Evolutionary conservation across 2,329 filamentous ascomycete species (phyloP).

Genomic region (Trichoderma atroviride): DNA sequence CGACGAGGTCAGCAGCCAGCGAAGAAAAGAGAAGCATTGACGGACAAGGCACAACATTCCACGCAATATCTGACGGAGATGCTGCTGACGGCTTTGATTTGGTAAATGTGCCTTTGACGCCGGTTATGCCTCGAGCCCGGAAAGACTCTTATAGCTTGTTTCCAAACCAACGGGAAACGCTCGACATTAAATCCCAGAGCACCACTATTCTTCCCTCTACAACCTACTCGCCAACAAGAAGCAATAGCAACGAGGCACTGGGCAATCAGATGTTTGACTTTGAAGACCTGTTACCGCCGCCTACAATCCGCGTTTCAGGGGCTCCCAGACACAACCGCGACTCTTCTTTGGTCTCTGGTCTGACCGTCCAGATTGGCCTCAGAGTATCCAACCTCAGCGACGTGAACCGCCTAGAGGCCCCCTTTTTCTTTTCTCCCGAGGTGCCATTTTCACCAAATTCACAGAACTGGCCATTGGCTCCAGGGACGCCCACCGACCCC

Average conservation of each 20-base stretch:
- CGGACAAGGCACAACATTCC: neutral
- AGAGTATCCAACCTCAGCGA: conserved; percentile 64
- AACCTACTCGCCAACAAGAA: conserved; percentile 20
- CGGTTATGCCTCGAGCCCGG: conserved; percentile 4
- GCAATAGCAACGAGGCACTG: neutral
- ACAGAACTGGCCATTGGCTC: conserved; percentile 18
- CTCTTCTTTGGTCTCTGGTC: conserved; percentile 65
- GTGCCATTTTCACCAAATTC: neutral
- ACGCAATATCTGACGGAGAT: neutral
- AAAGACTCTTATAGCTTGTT: conserved; percentile 31
- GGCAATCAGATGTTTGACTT: conserved; percentile 8
- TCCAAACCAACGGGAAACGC: conserved; percentile 27
- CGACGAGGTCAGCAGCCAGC: neutral
- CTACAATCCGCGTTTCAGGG: conserved; percentile 44
- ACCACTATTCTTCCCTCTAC: conserved; percentile 43
- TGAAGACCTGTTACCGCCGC: conserved; percentile 42
- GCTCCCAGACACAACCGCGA: conserved; percentile 54
- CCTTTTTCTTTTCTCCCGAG: conserved; percentile 25
- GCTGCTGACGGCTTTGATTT: neutral
- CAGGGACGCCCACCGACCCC: neutral
- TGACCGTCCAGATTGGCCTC: conserved; percentile 72
- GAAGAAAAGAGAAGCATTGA: neutral
- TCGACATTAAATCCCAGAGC: conserved; percentile 35
- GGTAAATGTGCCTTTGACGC: neutral
- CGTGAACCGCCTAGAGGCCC: conserved; percentile 41